Evolutionary conservation across 2,329 filamentous ascomycete genomes (phyloP), one percentile per base, ranked within the genome.

Genomic region (Purpureocillium takamizusanense): DNA sequence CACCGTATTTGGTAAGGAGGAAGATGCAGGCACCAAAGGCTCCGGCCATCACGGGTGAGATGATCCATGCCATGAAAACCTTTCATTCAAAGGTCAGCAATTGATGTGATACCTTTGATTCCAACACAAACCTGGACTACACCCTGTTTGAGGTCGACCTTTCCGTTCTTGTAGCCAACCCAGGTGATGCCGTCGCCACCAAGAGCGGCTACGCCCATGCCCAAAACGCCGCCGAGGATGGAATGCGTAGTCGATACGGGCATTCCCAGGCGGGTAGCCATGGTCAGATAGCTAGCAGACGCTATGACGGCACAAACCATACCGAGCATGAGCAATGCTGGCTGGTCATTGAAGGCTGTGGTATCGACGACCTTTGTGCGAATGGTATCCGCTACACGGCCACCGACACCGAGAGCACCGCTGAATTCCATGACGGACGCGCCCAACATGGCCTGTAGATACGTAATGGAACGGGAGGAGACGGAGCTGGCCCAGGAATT

Each of bases 401-500:
- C 69, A 17, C 76, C 78, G 35, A 81, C 75, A 40, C 70, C 70
- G 23, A 81, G 63, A 31, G 73, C 67, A 36, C 78, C 78, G n/a
- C 66, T 56, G 47, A 81, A 76, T 56, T 82, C 78, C 63, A 79
- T 77, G 42, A 79, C 52, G 33, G 69, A 67, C 29, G 71, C 75
- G 21, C 76, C 59, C 11, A 70, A 46, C 74, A 77, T 76, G 46
- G 74, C 77, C 55, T 81, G 76, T 38, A 71, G 44, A 54, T 79
- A 74, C 14, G 72, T 70, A 31, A 83, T 58, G 42, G 81, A 84
- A 30, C 80, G 68, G 4, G 81, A 84, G 2, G 78, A 82, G 42
- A 86, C 82, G 46, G 76, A 81, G 27, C 78, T 83, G n/a, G 81
- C 81, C 76, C 78, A 86, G 2, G 80, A 75, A 65, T 86, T 86